A percentile compares a stretch with the other conserved stretches of the same genome.
phyloP scores from a whole-genome alignment of 1,284 basidiomycete genomes.

The Pseudozyma hubeiensis region DNA sequence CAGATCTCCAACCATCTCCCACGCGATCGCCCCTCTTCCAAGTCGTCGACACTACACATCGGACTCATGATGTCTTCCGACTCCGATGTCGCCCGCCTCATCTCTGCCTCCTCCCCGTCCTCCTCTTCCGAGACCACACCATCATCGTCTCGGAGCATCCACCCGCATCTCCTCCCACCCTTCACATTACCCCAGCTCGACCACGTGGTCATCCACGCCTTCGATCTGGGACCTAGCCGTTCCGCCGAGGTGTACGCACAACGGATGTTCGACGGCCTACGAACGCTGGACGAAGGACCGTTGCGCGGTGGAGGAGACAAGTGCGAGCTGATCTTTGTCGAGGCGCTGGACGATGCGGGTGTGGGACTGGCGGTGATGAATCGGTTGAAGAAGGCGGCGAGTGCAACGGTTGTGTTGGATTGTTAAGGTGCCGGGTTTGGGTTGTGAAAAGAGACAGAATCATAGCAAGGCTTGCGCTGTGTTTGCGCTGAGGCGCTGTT shows the following conservation, averaged over 20 bases:
- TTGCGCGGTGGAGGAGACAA: constrained; percentile 42
- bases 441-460: too few relatives aligned
- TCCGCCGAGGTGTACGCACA: constrained; percentile 80
- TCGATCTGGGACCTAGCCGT: constrained; percentile 75
- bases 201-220: constrained; percentile 56
- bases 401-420: constrained; percentile 46
- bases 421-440: constrained; percentile 12
- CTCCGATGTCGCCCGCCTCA: constrained; percentile 27
- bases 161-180: constrained; percentile 23
- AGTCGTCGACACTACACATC: constrained; percentile 14
- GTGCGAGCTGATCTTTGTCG: constrained; percentile 87
- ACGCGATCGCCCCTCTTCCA: background rate
- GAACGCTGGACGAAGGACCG: constrained; percentile 77
- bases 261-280: constrained; percentile 86
- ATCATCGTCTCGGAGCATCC: background rate
- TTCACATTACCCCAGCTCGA: constrained; percentile 4
- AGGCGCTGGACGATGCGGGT: constrained; percentile 82
- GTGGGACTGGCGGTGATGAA: constrained; percentile 98
- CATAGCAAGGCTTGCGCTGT: too few relatives aligned
- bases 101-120: constrained; percentile 1
- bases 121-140: background rate
- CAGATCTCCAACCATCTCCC: constrained; percentile 24
- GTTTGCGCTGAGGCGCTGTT: too few relatives aligned
- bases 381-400: constrained; percentile 90
- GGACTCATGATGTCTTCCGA: constrained; percentile 52